Evolutionary conservation across 805 yeast species (phyloP), one percentile per base, ranked within the genome.

Genomic region (Komagataella kurtzmanii): DNA sequence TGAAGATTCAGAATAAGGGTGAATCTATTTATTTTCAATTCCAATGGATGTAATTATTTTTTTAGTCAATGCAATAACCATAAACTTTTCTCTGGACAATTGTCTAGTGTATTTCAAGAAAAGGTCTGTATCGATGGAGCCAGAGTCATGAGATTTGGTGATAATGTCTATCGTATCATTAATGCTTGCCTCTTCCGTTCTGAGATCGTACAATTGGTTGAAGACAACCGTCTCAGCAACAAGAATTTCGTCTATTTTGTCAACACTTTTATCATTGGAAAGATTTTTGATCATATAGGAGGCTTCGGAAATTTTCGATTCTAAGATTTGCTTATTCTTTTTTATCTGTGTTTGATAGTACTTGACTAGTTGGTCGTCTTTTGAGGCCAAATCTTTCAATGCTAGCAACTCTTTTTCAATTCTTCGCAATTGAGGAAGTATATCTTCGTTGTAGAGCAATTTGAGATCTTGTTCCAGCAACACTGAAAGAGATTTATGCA

Each of bases 161-260:
- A 89, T 68, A 8, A 80, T 72, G 52, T 76, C 72, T 10, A 77
- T 59, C 0, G 90, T 71, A 60, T 90, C 96, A 30, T 76, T 76
- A n/a, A 82, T 74, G 1, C 95, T 86, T 54, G 75, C 73, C 50
- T 85, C 86, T 45, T 79, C 82, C 17, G 89, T 75, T 0, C 79
- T 77, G 1, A 83, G 67, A 18, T 76, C 76, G 60, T 85, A 83
- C 12, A 84, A 62, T 61, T 87, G 95, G 52, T 76, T 73, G 51
- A 75, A 71, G 1, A 75, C 81, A 0, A 70, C 67, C 1, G 80
- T 75, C 51, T 77, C 81, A 0, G 81, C 78, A 43, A 70, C 65
- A 1, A 80, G 65, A 2, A 73, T 56, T 8, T 72, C 70, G 51
- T 74, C 80, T 2, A 75, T 62, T 6, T 58, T 58, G 2, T 53